These are phyloP conservation scores for Daldinia sp. DNA, from an alignment of 2,329 filamentous ascomycete species.

Conservation along the genomic window DNA sequence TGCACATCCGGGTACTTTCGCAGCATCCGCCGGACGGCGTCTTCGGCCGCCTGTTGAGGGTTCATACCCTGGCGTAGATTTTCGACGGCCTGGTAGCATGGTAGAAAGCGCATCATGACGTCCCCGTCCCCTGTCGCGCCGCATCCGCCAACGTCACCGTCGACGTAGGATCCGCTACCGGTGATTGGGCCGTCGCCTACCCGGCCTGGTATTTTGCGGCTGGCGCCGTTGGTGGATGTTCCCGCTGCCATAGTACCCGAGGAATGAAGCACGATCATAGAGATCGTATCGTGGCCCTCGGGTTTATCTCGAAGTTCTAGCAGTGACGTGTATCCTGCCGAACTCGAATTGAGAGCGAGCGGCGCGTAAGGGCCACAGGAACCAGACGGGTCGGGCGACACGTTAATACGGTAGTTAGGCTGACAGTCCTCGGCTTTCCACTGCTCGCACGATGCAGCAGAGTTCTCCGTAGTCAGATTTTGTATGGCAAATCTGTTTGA, in stretches of 20 bases:
- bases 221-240: slow-evolving; percentile 64
- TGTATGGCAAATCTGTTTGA: slow-evolving; percentile 59
- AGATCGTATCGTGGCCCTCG: slow-evolving; percentile 61
- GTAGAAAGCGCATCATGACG: slow-evolving; percentile 65
- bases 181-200: slow-evolving; percentile 64
- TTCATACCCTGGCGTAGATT: slow-evolving; percentile 58
- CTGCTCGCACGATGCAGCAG: slow-evolving; percentile 50
- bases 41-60: slow-evolving; percentile 58
- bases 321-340: slow-evolving; percentile 26
- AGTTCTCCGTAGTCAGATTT: slow-evolving; percentile 54
- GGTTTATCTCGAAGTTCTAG: slow-evolving; percentile 23
- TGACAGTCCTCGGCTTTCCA: slow-evolving; percentile 57
- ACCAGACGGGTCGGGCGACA: slow-evolving; percentile 52
- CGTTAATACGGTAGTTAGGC: slow-evolving; percentile 60
- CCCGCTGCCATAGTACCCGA: slow-evolving; percentile 60
- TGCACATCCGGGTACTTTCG: slow-evolving; percentile 55
- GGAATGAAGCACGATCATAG: slow-evolving; percentile 57
- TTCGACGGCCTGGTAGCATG: slow-evolving; percentile 66
- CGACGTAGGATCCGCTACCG: slow-evolving; percentile 64
- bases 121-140: slow-evolving; percentile 66
- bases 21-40: slow-evolving; percentile 60
- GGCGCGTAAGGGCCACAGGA: slow-evolving; percentile 60
- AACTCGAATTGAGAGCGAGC: slow-evolving; percentile 35
- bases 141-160: slow-evolving; percentile 61
- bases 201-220: slow-evolving; percentile 62